Conservation (phyloP, 2,329 filamentous ascomycete species). For the Juglanconis sp. region DNA sequence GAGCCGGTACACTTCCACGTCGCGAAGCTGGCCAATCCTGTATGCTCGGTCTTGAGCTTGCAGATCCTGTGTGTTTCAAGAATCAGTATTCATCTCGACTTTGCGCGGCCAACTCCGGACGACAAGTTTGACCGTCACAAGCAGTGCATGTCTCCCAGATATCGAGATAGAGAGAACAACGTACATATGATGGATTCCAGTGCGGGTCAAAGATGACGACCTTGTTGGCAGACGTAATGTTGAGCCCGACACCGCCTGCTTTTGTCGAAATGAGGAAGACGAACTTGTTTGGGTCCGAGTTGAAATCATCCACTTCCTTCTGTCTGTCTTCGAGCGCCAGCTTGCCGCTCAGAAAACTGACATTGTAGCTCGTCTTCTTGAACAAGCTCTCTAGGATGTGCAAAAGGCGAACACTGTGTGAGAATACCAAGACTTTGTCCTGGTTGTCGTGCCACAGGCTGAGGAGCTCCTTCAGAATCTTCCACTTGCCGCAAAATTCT, state of each 20-base stretch:
- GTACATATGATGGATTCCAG: slow-evolving; percentile 82
- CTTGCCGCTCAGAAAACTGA: slow-evolving; percentile 85
- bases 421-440: slow-evolving; percentile 95
- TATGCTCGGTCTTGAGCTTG: slow-evolving; percentile 97
- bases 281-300: slow-evolving; percentile 80
- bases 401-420: slow-evolving; percentile 81
- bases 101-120: background rate
- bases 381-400: slow-evolving; percentile 84
- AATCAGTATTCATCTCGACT: background rate
- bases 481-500: slow-evolving; percentile 97
- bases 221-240: slow-evolving; percentile 97
- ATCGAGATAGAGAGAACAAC: background rate
- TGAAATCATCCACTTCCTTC: slow-evolving; percentile 83
- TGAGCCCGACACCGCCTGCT: slow-evolving; percentile 88
- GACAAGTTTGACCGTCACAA: background rate
- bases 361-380: slow-evolving; percentile 81
- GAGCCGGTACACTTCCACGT: slow-evolving; percentile 93
- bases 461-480: slow-evolving; percentile 79
- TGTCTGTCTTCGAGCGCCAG: slow-evolving; percentile 82
- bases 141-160: background rate
- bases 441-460: slow-evolving; percentile 86
- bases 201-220: slow-evolving; percentile 96
- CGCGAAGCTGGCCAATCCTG: slow-evolving; percentile 85
- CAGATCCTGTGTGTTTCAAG: slow-evolving; percentile 52
- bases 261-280: slow-evolving; percentile 95